Conservation (phyloP, 106 monocot species). For the Cymbidium sinense region DNA sequence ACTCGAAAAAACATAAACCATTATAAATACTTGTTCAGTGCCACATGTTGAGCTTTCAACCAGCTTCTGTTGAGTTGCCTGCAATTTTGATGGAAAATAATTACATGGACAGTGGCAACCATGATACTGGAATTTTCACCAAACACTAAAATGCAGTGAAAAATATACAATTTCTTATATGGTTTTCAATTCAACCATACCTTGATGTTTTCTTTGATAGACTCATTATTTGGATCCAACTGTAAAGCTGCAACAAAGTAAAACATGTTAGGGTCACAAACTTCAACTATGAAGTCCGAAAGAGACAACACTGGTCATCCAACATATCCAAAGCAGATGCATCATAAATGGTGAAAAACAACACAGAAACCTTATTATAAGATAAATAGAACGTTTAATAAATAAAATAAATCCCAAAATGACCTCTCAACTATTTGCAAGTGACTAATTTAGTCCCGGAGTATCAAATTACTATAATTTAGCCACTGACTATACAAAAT, state of each 20-base stretch:
- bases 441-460: too few relatives aligned
- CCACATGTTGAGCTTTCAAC: conserved; percentile 19
- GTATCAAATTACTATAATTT: too few relatives aligned
- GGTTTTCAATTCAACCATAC: conserved; percentile 14
- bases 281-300: neutral
- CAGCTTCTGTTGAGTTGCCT: conserved; percentile 38
- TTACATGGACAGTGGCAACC: neutral
- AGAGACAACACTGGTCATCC: too few relatives aligned
- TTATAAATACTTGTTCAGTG: conserved; percentile 17
- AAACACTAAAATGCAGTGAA: neutral
- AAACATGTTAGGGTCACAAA: conserved; percentile 6
- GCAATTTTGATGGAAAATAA: conserved; percentile 4
- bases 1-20: neutral
- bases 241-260: conserved; percentile 24
- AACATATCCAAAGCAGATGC: neutral
- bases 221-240: conserved; percentile 47
- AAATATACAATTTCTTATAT: neutral
- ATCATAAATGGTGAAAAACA: neutral
- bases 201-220: conserved; percentile 37
- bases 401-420: too few relatives aligned
- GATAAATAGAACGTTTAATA: neutral
- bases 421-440: too few relatives aligned
- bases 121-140: neutral
- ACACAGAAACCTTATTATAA: neutral
- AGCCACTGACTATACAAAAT: too few relatives aligned